Evolutionary conservation across 2,329 filamentous ascomycete species (phyloP).

Genomic region (Dothiorella sarmentorum): DNA sequence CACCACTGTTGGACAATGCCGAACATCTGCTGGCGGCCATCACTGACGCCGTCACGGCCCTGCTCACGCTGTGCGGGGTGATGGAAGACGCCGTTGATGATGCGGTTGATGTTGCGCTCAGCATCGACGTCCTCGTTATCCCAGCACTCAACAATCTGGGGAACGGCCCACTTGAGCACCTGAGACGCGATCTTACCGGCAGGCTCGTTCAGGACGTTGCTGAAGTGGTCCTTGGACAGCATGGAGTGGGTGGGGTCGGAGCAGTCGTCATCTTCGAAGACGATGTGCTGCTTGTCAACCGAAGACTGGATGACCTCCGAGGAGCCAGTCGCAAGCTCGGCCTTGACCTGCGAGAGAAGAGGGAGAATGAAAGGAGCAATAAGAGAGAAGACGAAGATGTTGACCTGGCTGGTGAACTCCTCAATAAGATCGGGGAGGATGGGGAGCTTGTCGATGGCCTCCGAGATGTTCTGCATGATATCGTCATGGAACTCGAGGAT

Average conservation of each 20-base stretch:
- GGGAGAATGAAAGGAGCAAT: constrained; percentile 85
- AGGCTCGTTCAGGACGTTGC: constrained; percentile 82
- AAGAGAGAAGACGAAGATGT: constrained; percentile 85
- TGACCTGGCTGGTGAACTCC: constrained; percentile 82
- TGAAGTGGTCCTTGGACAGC: constrained; percentile 94
- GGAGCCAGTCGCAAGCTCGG: constrained; percentile 80
- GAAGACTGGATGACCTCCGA: constrained; percentile 84
- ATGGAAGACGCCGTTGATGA: constrained; percentile 80
- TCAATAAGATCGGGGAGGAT: constrained; percentile 81
- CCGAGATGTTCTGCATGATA: constrained; percentile 72
- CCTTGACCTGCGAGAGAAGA: constrained; percentile 81
- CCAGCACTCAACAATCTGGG: constrained; percentile 83
- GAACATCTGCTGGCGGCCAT: constrained; percentile 77
- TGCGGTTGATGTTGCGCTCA: constrained; percentile 67
- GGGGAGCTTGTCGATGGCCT: constrained; percentile 80
- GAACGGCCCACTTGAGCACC: constrained; percentile 80
- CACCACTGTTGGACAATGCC: constrained; percentile 80
- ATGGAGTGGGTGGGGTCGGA: constrained; percentile 90
- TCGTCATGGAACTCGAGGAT: constrained; percentile 90
- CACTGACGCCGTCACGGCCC: constrained; percentile 65
- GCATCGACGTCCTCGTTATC: constrained; percentile 72
- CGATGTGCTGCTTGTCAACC: constrained; percentile 76
- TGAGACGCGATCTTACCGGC: constrained; percentile 78
- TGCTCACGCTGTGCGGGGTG: constrained; percentile 75
- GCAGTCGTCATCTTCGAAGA: constrained; percentile 74